A percentile compares a stretch with the other conserved stretches of the same genome.
Conservation (phyloP, 352 stramenopile genomes). For the Halophytophthora polymorphica region DNA sequence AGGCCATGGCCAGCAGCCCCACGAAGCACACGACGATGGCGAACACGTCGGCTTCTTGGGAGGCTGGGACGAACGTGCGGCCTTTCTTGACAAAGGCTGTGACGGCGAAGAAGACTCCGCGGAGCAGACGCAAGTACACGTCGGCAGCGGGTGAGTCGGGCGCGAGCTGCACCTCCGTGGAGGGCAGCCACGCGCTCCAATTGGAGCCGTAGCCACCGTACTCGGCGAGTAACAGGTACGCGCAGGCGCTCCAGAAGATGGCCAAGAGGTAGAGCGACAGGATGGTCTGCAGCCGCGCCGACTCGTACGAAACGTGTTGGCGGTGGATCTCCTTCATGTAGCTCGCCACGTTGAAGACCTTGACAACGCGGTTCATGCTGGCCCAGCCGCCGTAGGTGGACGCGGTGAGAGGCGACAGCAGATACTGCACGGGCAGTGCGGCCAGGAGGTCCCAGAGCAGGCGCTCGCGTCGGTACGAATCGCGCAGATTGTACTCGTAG, state of each 20-base stretch:
- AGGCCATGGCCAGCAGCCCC: constrained; percentile 52
- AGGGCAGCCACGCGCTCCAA: constrained; percentile 55
- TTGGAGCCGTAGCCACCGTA: constrained; percentile 39
- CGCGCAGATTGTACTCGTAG: constrained; percentile 42
- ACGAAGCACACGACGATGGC: constrained; percentile 54
- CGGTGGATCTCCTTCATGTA: constrained; percentile 56
- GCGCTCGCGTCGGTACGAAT: constrained; percentile 38
- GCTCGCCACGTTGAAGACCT: constrained; percentile 44
- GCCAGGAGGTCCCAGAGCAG: constrained; percentile 47
- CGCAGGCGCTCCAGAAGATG: constrained; percentile 55
- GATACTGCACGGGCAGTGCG: constrained; percentile 39
- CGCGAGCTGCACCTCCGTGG: constrained; percentile 23
- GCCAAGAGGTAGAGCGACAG: constrained; percentile 38
- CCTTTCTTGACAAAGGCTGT: constrained; percentile 65
- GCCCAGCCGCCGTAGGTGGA: constrained; percentile 30
- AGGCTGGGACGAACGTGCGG: constrained; percentile 32
- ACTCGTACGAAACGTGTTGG: constrained; percentile 40
- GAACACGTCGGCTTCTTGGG: constrained; percentile 36
- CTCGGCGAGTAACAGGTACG: constrained; percentile 37
- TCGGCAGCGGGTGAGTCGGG: constrained; percentile 26
- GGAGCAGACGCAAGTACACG: constrained; percentile 39
- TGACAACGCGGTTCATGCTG: constrained; percentile 44
- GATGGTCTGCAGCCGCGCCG: constrained; percentile 35
- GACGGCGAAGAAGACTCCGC: constrained; percentile 48
- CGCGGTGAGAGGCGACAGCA: constrained; percentile 11